These are phyloP conservation scores for Perilla frutescens DNA, from an alignment of 257 asterid genomes.

Conservation along the genomic window DNA sequence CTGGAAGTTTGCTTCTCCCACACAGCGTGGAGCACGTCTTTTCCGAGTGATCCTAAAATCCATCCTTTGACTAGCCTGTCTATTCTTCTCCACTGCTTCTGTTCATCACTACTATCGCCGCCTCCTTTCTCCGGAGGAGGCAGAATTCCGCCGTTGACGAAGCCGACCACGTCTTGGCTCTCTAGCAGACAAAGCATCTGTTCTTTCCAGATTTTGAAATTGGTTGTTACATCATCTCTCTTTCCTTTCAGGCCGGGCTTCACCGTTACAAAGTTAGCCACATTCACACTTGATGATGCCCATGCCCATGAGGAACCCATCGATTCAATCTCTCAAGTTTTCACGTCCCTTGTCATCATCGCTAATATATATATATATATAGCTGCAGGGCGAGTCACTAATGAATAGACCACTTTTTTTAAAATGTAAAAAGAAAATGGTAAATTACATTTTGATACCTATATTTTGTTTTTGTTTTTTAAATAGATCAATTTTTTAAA, in stretches of 20 bases:
- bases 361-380: no score
- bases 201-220: neutral
- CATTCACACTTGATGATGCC: neutral
- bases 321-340: no score
- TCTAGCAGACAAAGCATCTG: constrained; percentile 30
- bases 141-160: constrained; percentile 7
- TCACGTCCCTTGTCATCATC: no score
- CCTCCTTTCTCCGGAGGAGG: no score
- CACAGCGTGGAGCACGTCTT: neutral
- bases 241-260: neutral
- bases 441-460: no score
- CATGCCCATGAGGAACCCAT: neutral
- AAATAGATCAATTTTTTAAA: no score
- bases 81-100: neutral
- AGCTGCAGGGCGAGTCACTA: no score
- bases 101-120: no score
- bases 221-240: no score
- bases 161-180: neutral
- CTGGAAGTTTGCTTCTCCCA: neutral
- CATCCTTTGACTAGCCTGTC: neutral
- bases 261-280: constrained; percentile 8
- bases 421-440: no score
- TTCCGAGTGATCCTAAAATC: constrained; percentile 3
- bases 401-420: no score
- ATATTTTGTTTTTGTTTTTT: no score